phyloP scores from a whole-genome alignment of 331 rosid species.

The Spiraea crenata region DNA sequence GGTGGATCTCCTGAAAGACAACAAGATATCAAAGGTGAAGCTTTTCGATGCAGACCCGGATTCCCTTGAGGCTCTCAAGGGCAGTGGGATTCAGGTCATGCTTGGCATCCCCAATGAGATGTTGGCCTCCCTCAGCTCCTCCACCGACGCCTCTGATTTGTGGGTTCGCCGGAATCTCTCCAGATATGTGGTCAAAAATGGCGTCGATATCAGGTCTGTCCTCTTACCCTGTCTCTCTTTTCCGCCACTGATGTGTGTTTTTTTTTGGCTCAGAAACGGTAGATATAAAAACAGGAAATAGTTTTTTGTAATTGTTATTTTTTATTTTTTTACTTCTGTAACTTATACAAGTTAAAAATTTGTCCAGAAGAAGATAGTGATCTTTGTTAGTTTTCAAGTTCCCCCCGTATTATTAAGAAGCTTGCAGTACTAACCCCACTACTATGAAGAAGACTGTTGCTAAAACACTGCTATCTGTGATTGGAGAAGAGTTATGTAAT shows the following conservation, averaged over 20 bases:
- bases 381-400: no score
- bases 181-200: slow-evolving; percentile 56
- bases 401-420: no score
- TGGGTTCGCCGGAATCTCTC: slow-evolving; percentile 85
- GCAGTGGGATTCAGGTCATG: slow-evolving; percentile 76
- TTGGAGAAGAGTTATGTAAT: background rate
- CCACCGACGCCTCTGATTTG: slow-evolving; percentile 58
- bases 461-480: background rate
- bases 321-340: no score
- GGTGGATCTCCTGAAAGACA: slow-evolving; percentile 67
- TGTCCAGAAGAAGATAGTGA: no score
- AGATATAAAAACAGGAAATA: no score
- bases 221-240: background rate
- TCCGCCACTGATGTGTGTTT: background rate
- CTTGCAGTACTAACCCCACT: no score
- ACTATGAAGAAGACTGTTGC: background rate
- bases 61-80: slow-evolving; percentile 54
- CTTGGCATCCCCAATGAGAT: slow-evolving; percentile 88
- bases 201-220: slow-evolving; percentile 79
- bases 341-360: no score
- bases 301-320: no score
- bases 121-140: slow-evolving; percentile 55
- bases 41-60: slow-evolving; percentile 78
- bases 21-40: slow-evolving; percentile 74
- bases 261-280: background rate